These are phyloP conservation scores for Monilinia vaccinii-corymbosi DNA, from an alignment of 2,329 filamentous ascomycete genomes.

Conservation along the genomic window DNA sequence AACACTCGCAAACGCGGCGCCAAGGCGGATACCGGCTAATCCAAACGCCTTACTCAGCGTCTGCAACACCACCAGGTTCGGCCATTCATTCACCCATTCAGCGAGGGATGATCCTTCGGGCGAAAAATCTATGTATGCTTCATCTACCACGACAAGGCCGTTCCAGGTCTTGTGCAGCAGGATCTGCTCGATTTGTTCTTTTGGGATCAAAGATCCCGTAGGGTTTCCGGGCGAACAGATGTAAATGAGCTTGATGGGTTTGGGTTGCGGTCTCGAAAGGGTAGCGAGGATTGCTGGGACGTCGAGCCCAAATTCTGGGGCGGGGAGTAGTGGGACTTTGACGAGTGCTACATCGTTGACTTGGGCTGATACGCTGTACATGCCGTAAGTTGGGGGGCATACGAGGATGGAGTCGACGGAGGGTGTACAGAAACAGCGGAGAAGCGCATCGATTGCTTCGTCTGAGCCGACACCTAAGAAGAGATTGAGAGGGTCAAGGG, in stretches of 20 bases:
- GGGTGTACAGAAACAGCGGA: slow-evolving; percentile 87
- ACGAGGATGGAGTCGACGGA: slow-evolving; percentile 84
- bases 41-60: slow-evolving; percentile 98
- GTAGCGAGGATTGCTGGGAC: slow-evolving; percentile 56
- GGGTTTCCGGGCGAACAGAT: slow-evolving; percentile 95
- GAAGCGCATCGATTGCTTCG: slow-evolving; percentile 89
- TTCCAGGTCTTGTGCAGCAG: slow-evolving; percentile 91
- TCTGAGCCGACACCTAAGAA: slow-evolving; percentile 96
- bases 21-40: slow-evolving; percentile 84
- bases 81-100: slow-evolving; percentile 85
- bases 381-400: slow-evolving; percentile 95
- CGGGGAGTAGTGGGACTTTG: slow-evolving; percentile 70
- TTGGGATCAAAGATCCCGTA: slow-evolving; percentile 69
- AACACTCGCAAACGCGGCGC: slow-evolving; percentile 70
- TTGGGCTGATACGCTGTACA: slow-evolving; percentile 92
- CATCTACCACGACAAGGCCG: slow-evolving; percentile 84
- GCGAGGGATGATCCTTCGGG: slow-evolving; percentile 71
- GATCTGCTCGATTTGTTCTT: slow-evolving; percentile 62
- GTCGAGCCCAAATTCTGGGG: slow-evolving; percentile 67
- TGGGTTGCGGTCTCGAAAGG: slow-evolving; percentile 48
- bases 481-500: slow-evolving; percentile 69
- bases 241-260: slow-evolving; percentile 77
- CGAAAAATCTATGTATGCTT: slow-evolving; percentile 95
- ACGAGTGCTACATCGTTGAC: slow-evolving; percentile 86
- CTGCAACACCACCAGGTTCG: slow-evolving; percentile 96